These are phyloP conservation scores for Pichia sp. DNA, from an alignment of 1,139 yeast genomes.

Conservation along the genomic window DNA sequence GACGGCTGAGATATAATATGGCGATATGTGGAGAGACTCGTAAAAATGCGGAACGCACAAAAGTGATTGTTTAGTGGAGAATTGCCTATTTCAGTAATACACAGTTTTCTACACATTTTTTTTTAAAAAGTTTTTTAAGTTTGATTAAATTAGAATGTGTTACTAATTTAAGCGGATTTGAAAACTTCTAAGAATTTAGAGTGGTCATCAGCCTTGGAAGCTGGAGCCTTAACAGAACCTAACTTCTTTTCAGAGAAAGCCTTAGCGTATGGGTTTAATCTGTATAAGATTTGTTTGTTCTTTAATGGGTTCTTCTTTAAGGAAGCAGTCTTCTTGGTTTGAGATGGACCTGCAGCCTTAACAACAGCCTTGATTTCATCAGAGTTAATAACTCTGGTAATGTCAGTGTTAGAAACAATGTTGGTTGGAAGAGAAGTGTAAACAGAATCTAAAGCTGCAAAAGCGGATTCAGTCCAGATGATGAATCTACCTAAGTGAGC, in stretches of 20 bases:
- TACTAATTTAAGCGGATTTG: slow-evolving; percentile 32
- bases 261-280: slow-evolving; percentile 99
- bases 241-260: slow-evolving; percentile 88
- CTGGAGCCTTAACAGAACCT: slow-evolving; percentile 75
- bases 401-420: slow-evolving; percentile 94
- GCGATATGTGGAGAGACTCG: too few species aligned
- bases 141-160: too few species aligned
- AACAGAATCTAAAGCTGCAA: slow-evolving; percentile 92
- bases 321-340: slow-evolving; percentile 91
- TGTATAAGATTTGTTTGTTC: slow-evolving; percentile 97
- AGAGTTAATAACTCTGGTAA: slow-evolving; percentile 96
- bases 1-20: too few species aligned
- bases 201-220: slow-evolving; percentile 49
- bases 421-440: slow-evolving; percentile 96
- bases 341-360: slow-evolving; percentile 93
- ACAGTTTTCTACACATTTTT: too few species aligned
- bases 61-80: too few species aligned
- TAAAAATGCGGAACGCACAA: too few species aligned
- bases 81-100: too few species aligned
- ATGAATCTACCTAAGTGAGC: slow-evolving; percentile 99
- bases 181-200: slow-evolving; percentile 65
- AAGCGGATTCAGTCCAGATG: slow-evolving; percentile 99
- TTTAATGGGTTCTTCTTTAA: slow-evolving; percentile 99
- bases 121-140: too few species aligned
- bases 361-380: slow-evolving; percentile 97